Base-by-base conservation (phyloP, 768 basidiomycete species). In the Termitomyces titanicus region DNA sequence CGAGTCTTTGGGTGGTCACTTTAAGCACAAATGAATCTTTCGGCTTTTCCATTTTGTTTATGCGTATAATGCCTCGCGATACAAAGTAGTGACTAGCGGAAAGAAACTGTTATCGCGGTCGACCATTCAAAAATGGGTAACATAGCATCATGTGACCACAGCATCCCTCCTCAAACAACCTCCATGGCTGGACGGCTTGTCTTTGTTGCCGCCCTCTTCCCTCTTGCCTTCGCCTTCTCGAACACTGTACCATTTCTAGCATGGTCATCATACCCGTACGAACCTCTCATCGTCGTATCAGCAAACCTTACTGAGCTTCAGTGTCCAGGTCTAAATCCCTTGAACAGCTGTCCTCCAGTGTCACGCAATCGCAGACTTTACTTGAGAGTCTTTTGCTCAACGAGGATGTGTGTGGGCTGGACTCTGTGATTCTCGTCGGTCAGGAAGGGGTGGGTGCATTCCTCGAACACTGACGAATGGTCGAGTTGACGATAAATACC, bases 261-360 rank as follows among this genome's bases (percentile, higher is more conserved):
- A 11, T 92, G 90, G 89, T 82, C 88, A 1, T 88, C 87, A 22
- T 72, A 79, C 42, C 77, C 74, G 89, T 88, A 65, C n/a, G 61
- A 57, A 20, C 38, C 52, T 22, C 47, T 13, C 20, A 18, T n/a
- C 51, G 18, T 18, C 47, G 29, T n/a, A 33, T 47, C 18, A 22
- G 35, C 48, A 43, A 58, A 51, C 31, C n/a, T 58, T 17, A 42
- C 24, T 34, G 13, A 49, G 31, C 20, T 22, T 20, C 5, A 17
- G 17, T 13, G 9, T 40, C 27, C 37, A 88, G 86, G 56, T 83
- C 81, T 45, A 68, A 69, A 60, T 66, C 71, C 24, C 75, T 88
- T 47, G 72, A 75, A 55, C 64, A 61, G 29, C 68, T 84, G 45
- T 70, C 75, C 35, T 59, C 75, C 25, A 64, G 62, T 33, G 53